phyloP scores from a whole-genome alignment of 176 grass and related monocot genomes.

The Rhynchospora pubera region DNA sequence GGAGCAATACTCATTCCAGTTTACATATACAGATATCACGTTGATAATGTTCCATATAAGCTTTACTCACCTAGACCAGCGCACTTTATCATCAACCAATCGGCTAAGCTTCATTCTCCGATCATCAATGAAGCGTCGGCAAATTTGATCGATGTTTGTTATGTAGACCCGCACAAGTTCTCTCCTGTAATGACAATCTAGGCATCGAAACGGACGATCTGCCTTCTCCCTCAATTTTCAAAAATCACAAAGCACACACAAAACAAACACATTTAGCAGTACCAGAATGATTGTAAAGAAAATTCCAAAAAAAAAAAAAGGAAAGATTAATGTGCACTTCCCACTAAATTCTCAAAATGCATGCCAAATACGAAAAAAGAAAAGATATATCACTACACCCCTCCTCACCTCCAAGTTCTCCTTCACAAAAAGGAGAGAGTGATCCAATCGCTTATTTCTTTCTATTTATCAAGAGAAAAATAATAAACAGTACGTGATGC shows the following conservation, averaged over 20 bases:
- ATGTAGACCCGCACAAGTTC: slow-evolving; percentile 77
- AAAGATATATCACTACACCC: slow-evolving; percentile 23
- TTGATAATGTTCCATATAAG: neutral
- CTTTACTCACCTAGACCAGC: slow-evolving; percentile 72
- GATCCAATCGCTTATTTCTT: neutral
- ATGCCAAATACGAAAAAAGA: neutral
- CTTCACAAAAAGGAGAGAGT: neutral
- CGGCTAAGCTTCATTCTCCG: slow-evolving; percentile 53
- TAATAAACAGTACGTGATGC: neutral
- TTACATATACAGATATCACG: neutral
- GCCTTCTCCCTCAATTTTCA: slow-evolving; percentile 82
- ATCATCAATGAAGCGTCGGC: slow-evolving; percentile 65
- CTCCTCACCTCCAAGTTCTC: neutral
- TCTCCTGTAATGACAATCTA: slow-evolving; percentile 64
- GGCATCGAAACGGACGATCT: slow-evolving; percentile 75
- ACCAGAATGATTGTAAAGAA: slow-evolving; percentile 34
- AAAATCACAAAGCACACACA: slow-evolving; percentile 8
- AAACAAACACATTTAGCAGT: slow-evolving; percentile 10
- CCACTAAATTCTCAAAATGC: neutral
- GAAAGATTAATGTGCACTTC: neutral
- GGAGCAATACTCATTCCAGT: neutral
- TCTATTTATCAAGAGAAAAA: neutral
- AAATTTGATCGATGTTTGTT: slow-evolving; percentile 90
- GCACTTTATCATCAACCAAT: slow-evolving; percentile 72
- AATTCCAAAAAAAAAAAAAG: slow-evolving; percentile 6